A percentile compares a stretch with the other conserved stretches of the same genome.
phyloP scores from a whole-genome alignment of 768 basidiomycete genomes.

The Serendipita sp. region DNA sequence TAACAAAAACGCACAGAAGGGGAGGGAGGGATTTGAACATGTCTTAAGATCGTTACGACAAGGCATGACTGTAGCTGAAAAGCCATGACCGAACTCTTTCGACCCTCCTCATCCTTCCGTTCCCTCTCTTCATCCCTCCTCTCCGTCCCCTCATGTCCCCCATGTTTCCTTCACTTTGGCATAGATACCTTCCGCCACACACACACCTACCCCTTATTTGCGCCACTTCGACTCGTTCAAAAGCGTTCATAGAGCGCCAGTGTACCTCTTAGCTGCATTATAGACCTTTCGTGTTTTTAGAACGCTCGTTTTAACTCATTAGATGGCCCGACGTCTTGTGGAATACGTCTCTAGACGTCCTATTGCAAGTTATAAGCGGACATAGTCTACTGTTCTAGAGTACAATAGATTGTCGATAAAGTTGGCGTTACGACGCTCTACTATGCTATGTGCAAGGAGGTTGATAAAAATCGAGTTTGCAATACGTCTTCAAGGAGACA shows the following conservation, averaged over 20 bases:
- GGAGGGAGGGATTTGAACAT: constrained; percentile 79
- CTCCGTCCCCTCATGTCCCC: neutral
- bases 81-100: neutral
- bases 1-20: constrained; percentile 78
- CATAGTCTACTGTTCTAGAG: too few species aligned
- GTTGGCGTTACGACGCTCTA: too few species aligned
- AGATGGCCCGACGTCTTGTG: too few species aligned
- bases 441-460: too few species aligned
- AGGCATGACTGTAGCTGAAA: neutral
- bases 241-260: neutral
- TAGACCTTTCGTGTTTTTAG: neutral
- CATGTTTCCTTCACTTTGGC: neutral
- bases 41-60: constrained; percentile 48
- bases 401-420: too few species aligned
- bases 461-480: too few species aligned
- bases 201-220: neutral
- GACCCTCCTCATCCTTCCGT: neutral
- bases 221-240: neutral
- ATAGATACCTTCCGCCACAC: neutral
- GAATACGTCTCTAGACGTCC: too few species aligned
- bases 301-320: neutral
- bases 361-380: too few species aligned
- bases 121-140: neutral
- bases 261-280: neutral
- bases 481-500: too few species aligned